phyloP scores from a whole-genome alignment of 2,329 filamentous ascomycete species.

The Scleromitrula shiraiana region DNA sequence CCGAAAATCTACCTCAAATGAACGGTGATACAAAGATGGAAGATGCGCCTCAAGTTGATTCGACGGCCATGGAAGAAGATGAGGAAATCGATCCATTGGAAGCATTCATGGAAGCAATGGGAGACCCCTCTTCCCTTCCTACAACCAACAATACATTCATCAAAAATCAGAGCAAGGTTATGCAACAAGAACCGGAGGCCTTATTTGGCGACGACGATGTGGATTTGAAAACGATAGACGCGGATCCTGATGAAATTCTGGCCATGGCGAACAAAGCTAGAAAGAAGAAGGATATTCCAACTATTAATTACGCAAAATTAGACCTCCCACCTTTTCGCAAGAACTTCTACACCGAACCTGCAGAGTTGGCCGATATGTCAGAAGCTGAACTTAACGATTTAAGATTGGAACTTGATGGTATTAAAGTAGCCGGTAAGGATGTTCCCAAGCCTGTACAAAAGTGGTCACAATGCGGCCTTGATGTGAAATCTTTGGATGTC shows the following conservation, averaged over 20 bases:
- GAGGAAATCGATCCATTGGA: constrained; percentile 84
- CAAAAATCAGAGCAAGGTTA: constrained; percentile 35
- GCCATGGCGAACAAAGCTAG: constrained; percentile 50
- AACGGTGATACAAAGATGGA: constrained; percentile 31
- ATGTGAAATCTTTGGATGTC: constrained; percentile 78
- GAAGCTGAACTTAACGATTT: constrained; percentile 77
- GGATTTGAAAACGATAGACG: constrained; percentile 53
- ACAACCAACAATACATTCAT: constrained; percentile 27
- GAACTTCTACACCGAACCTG: constrained; percentile 88
- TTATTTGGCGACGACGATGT: constrained; percentile 84
- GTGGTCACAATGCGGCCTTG: constrained; percentile 92
- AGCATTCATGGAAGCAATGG: constrained; percentile 77
- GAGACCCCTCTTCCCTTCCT: constrained; percentile 40
- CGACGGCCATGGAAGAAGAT: constrained; percentile 43
- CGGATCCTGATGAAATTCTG: constrained; percentile 55
- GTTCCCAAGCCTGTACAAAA: constrained; percentile 91
- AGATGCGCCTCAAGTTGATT: constrained; percentile 23
- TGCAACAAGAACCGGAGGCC: constrained; percentile 64
- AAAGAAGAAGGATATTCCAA: constrained; percentile 95
- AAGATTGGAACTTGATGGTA: constrained; percentile 83
- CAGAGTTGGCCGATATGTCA: constrained; percentile 73
- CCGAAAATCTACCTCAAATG: constrained; percentile 34
- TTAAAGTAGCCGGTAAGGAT: constrained; percentile 83
- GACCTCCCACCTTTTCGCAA: constrained; percentile 82
- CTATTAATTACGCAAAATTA: constrained; percentile 77